Evolutionary conservation across 176 grass and related monocot species (phyloP), one percentile per base, ranked within the genome.

Genomic region (Carex kokanica): DNA sequence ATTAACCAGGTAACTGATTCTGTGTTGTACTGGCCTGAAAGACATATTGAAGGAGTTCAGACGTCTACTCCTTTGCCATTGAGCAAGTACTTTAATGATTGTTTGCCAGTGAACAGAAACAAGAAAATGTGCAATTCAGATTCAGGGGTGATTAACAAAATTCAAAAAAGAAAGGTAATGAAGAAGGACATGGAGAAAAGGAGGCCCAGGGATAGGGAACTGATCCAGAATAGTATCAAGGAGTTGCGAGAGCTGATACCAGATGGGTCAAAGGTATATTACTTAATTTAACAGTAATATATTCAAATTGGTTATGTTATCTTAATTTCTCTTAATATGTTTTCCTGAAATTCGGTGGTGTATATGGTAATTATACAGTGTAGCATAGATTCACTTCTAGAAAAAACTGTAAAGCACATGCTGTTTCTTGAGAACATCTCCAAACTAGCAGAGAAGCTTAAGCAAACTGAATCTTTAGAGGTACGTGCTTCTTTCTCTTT

Each of bases 181-280:
- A 92, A 74, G 49, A 66, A 18, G 21, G 88, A 87, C 53, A 62
- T 86, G 61, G 60, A 87, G 53, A 94, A 60, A 75, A 40, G 57
- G 67, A 91, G 90, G 74, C 94, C 94, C 25, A 97, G 91, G 85
- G 90, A 94, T 83, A 94, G 91, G 51, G 91, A 92, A 72, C 49
- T 97, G 65, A 92, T 97, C 40, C 91, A 97, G 85, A 89, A 94
- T 61, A 87, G 94, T 77, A 90, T 90, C 84, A 86, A 92, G 82
- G 91, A 90, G 63, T 77, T 97, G 84, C 83, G 91, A 11, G 85
- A 92, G 65, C 89, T 94, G 17, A 87, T 94, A 86, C 94, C 94
- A 75, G 87, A 92, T 24, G 77, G 89, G 82, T 79, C 90, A 83
- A 88, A 92, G 90, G 91, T 92, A 82, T 59, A 54, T 87, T 45